Percentiles rank a stretch among this genome's conserved stretches.
These are phyloP conservation scores for Lunularia cruciata DNA, from an alignment of 225 moss, liverwort and hornwort genomes.

Conservation along the genomic window DNA sequence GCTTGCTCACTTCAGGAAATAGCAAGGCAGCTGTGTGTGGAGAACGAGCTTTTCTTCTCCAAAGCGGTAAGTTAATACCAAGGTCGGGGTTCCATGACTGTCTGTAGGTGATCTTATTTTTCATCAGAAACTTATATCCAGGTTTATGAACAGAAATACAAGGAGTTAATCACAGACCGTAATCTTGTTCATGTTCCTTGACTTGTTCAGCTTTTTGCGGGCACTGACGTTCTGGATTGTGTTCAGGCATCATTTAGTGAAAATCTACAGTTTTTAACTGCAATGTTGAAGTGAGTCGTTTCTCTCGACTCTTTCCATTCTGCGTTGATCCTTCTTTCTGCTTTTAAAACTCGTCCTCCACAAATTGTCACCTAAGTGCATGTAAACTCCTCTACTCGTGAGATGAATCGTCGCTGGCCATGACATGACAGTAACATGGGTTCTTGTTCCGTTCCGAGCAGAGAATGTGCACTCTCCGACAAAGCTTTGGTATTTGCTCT, in stretches of 20 bases:
- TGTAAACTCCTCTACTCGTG: background rate
- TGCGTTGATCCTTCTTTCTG: too few relatives aligned
- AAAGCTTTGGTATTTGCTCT: conserved; percentile 85
- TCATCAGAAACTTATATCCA: background rate
- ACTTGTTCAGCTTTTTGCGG: too few relatives aligned
- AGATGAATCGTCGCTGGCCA: background rate
- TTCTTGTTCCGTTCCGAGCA: conserved; percentile 27
- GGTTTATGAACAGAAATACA: too few relatives aligned
- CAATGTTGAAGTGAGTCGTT: conserved; percentile 86
- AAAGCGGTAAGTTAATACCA: conserved; percentile 53
- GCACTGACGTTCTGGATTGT: background rate
- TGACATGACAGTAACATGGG: background rate
- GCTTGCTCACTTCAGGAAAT: conserved; percentile 60
- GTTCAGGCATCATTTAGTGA: conserved; percentile 85
- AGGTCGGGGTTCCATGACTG: background rate
- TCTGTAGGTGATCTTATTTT: background rate
- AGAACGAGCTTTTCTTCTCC: conserved; percentile 83
- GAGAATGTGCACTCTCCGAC: conserved; percentile 84
- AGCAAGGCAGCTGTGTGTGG: conserved; percentile 91
- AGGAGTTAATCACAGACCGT: too few relatives aligned
- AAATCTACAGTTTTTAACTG: conserved; percentile 78
- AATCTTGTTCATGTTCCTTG: too few relatives aligned
- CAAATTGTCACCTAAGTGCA: background rate
- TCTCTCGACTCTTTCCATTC: too few relatives aligned
- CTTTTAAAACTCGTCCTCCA: background rate